A percentile compares a stretch with the other conserved stretches of the same genome.
These are phyloP conservation scores for Globisporangium heterothallicum DNA, from an alignment of 352 stramenopile species.

Conservation along the genomic window DNA sequence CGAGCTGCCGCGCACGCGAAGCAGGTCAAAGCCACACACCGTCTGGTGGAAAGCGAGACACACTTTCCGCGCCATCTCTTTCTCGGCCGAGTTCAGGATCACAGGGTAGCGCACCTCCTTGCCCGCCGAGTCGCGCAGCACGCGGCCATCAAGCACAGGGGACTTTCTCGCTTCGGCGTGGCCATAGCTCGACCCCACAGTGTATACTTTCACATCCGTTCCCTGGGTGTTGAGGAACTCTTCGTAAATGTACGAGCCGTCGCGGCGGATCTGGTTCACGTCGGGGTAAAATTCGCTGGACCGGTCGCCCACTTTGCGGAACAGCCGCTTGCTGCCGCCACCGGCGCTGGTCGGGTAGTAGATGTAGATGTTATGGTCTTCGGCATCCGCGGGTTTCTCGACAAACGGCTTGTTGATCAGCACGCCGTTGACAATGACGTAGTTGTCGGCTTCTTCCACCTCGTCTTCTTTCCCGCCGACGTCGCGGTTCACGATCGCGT, in stretches of 20 bases:
- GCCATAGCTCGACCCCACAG: slow-evolving; percentile 97
- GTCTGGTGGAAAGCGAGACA: slow-evolving; percentile 96
- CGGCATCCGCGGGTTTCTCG: slow-evolving; percentile 98
- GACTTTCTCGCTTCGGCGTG: slow-evolving; percentile 99
- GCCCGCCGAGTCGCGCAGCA: slow-evolving; percentile 92
- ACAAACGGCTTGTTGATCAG: slow-evolving; percentile 99
- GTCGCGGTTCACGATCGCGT: slow-evolving; percentile 95
- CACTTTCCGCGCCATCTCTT: slow-evolving; percentile 96
- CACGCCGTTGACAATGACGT: slow-evolving; percentile 91
- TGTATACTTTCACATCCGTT: slow-evolving; percentile 99
- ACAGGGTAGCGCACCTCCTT: slow-evolving; percentile 99
- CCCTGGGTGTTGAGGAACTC: slow-evolving; percentile 99
- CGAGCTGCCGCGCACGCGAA: slow-evolving; percentile 88
- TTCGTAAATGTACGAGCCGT: slow-evolving; percentile 97
- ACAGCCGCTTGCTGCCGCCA: slow-evolving; percentile 98
- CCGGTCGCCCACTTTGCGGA: slow-evolving; percentile 95
- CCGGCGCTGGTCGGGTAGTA: slow-evolving; percentile 98
- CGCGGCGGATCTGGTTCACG: slow-evolving; percentile 93
- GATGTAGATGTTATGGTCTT: slow-evolving; percentile 99
- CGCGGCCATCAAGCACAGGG: slow-evolving; percentile 95
- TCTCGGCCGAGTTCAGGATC: slow-evolving; percentile 97
- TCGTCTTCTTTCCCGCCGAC: slow-evolving; percentile 66
- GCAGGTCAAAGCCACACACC: slow-evolving; percentile 99
- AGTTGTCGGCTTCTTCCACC: slow-evolving; percentile 77
- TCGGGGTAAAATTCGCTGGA: slow-evolving; percentile 96